Evolutionary conservation across 768 basidiomycete genomes (phyloP), one percentile per base, ranked within the genome.

Genomic region (Dacryopinax spathularia): DNA sequence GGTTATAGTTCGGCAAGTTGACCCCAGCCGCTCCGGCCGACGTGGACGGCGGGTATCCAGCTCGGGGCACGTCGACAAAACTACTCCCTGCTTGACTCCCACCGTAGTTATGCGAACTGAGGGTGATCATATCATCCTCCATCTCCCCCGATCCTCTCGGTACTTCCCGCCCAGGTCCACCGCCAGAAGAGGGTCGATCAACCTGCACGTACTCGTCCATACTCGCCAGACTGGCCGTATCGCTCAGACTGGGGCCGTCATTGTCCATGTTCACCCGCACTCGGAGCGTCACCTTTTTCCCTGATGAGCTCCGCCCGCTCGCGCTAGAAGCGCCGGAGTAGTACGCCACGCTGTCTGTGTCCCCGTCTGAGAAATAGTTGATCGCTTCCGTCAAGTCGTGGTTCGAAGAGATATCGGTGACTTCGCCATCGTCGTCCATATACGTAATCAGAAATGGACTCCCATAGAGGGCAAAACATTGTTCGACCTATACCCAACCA

Each of bases 171-270:
- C 48, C n/a, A n/a, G 10, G 5, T 56, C 13, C 25, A 2, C 10
- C 13, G 48, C 29, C 13, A n/a, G n/a, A n/a, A n/a, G n/a, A n/a
- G n/a, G n/a, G n/a, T n/a, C 48, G 22, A 22, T 56, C 48, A 15
- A 56, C 48, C 48, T 56, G 48, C 13, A 56, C 76, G 75, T 84
- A 85, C 67, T 90, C 87, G 41, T 94, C 88, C 70, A 86, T 69
- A 71, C 89, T 91, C 22, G 81, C 82, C 18, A 94, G 75, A 9
- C 91, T 93, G 10, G 84, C 84, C 1, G 91, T 89, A 68, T 96
- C 94, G 9, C 90, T 92, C 64, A 96, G 78, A 74, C 87, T 89
- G 15, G 88, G 91, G 0, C 91, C 91, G 72, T 96, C 93, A 68
- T 91, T 94, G 65, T 94, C 92, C 66, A 94, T 84, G 9, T 79